Conservation (phyloP, 805 yeast species). For the Trichomonascus vanleenenianus region DNA sequence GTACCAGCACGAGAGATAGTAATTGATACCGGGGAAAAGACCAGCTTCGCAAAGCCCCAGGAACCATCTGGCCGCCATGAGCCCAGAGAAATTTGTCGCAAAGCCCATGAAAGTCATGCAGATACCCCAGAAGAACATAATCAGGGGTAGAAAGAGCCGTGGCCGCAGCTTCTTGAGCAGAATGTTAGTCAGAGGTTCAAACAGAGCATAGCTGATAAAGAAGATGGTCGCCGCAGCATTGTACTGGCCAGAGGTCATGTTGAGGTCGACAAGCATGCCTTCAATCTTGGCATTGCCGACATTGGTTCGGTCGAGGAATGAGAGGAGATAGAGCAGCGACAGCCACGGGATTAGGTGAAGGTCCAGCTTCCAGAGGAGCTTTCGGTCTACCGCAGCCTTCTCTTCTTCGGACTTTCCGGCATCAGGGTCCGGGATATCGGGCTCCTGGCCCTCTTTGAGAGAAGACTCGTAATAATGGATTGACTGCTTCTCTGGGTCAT, state of each 20-base stretch:
- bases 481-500: no score
- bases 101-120: conserved; percentile 28
- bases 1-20: conserved; percentile 34
- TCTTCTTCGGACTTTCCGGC: no score
- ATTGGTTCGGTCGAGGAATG: conserved; percentile 39
- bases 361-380: conserved; percentile 33
- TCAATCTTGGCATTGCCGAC: conserved; percentile 48
- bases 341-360: conserved; percentile 37
- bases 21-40: conserved; percentile 35
- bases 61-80: conserved; percentile 31
- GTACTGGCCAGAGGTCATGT: conserved; percentile 34
- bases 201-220: conserved; percentile 1
- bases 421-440: no score
- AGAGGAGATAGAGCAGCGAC: neutral
- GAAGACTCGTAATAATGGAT: no score
- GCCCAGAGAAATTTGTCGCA: conserved; percentile 22
- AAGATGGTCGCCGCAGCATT: conserved; percentile 22
- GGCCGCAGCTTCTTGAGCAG: conserved; percentile 31
- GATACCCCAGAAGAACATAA: conserved; percentile 33
- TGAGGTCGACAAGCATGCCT: conserved; percentile 39
- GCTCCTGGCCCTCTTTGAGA: no score
- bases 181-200: conserved; percentile 28
- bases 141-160: conserved; percentile 28
- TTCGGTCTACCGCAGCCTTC: neutral
- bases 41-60: conserved; percentile 37